Conservation (phyloP, 2,329 filamentous ascomycete species). For the Tympanopsis confertula region DNA sequence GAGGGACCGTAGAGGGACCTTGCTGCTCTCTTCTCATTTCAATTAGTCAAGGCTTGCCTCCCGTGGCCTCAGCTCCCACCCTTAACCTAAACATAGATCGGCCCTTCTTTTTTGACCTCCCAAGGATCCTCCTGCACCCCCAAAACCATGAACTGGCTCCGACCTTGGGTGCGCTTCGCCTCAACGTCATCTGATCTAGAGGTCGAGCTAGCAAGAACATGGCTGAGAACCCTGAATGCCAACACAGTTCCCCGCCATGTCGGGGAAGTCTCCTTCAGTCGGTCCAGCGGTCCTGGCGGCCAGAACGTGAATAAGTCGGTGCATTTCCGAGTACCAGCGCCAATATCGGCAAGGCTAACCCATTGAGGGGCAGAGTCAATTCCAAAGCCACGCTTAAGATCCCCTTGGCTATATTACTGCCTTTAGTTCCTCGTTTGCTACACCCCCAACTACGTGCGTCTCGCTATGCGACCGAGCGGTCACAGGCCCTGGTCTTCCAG, state of each 20-base stretch:
- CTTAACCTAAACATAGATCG: too few species aligned
- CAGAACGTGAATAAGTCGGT: constrained; percentile 60
- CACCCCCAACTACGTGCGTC: constrained; percentile 36
- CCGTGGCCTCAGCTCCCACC: too few species aligned
- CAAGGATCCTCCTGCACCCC: too few species aligned
- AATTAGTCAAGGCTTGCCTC: too few species aligned
- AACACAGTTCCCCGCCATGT: constrained; percentile 33
- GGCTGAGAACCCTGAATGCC: constrained; percentile 39
- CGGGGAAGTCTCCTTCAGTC: constrained; percentile 47
- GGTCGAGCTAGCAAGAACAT: constrained; percentile 42
- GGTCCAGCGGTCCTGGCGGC: constrained; percentile 52
- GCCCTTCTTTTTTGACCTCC: too few species aligned
- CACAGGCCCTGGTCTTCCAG: constrained; percentile 45
- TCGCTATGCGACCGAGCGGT: constrained; percentile 40
- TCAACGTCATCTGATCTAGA: too few species aligned
- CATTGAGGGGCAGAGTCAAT: too few species aligned
- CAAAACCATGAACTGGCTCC: too few species aligned
- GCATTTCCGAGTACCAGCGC: constrained; percentile 1
- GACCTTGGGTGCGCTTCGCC: too few species aligned
- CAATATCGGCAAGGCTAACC: too few species aligned
- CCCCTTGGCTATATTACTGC: constrained; percentile 35
- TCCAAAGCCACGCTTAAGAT: constrained; percentile 55
- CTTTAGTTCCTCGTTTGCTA: constrained; percentile 38
- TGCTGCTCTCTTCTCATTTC: too few species aligned
- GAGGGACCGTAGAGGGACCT: too few species aligned